Evolutionary conservation across 495 filamentous ascomycete species (phyloP).

Genomic region (Collariella sp.): DNA sequence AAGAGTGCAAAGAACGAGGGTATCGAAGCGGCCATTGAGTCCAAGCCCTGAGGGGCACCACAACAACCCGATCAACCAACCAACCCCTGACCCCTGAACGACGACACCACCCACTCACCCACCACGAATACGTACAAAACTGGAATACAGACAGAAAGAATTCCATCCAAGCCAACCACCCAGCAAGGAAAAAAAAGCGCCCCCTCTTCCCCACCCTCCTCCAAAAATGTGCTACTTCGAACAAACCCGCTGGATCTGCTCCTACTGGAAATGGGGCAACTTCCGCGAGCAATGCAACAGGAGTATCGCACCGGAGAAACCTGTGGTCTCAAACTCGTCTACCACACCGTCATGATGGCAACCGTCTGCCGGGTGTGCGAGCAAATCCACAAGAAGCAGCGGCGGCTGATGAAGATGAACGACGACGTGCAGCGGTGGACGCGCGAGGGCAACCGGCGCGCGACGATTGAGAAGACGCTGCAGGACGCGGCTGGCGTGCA

Average conservation of each 20-base stretch:
- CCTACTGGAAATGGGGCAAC: constrained; percentile 92
- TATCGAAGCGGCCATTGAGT: not conserved
- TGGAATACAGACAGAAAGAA: not conserved
- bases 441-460: constrained; percentile 59
- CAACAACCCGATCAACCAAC: too few species aligned
- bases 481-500: constrained; percentile 57
- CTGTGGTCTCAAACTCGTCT: constrained; percentile 90
- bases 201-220: too few species aligned
- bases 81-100: too few species aligned
- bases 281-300: constrained; percentile 90
- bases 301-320: constrained; percentile 98
- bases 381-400: constrained; percentile 79
- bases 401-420: constrained; percentile 64
- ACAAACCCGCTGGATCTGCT: constrained; percentile 57
- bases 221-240: constrained; percentile 61
- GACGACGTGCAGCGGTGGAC: constrained; percentile 78
- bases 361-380: constrained; percentile 78
- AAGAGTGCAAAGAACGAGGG: not conserved
- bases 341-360: constrained; percentile 50
- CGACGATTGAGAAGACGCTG: constrained; percentile 72
- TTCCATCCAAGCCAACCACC: not conserved
- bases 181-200: not conserved
- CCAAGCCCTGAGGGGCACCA: not conserved
- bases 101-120: not conserved
- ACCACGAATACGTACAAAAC: not conserved